Evolutionary conservation across 73 alveolate species (phyloP).

Genomic region (Breviolum minutum): DNA sequence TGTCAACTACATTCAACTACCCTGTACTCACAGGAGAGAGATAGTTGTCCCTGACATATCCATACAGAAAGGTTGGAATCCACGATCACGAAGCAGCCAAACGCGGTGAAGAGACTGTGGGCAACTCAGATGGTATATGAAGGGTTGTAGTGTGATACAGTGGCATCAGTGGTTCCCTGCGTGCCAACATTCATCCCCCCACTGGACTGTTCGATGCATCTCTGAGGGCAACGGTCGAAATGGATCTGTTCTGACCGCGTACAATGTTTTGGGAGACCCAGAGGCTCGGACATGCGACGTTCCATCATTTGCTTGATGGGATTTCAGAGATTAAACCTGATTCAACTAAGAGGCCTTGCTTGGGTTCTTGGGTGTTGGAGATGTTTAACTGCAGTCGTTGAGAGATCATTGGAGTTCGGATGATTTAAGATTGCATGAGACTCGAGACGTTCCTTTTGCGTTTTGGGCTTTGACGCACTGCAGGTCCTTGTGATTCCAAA

Average conservation of each 20-base stretch:
- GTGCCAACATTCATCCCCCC: too few relatives aligned
- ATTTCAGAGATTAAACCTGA: neutral
- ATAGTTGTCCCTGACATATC: too few relatives aligned
- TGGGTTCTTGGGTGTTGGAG: neutral
- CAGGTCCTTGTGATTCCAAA: slow-evolving; percentile 43
- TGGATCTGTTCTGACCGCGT: slow-evolving; percentile 7
- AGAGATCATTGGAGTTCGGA: neutral
- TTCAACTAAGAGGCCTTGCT: neutral
- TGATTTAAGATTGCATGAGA: neutral
- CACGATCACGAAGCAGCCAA: too few relatives aligned
- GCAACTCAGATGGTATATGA: neutral
- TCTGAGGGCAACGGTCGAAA: slow-evolving; percentile 5
- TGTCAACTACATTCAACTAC: neutral
- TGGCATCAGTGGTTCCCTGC: too few relatives aligned
- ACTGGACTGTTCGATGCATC: neutral
- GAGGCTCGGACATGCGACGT: neutral
- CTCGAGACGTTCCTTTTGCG: neutral
- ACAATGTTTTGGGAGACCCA: slow-evolving; percentile 40
- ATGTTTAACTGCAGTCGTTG: neutral
- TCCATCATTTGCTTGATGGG: too few relatives aligned
- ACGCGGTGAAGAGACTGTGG: neutral
- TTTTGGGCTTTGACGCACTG: neutral
- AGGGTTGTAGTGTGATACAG: too few relatives aligned
- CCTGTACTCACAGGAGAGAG: too few relatives aligned
- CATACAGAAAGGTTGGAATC: too few relatives aligned